These are phyloP conservation scores for Scolecobasidium constrictum DNA, from an alignment of 2,329 filamentous ascomycete species.

Conservation along the genomic window DNA sequence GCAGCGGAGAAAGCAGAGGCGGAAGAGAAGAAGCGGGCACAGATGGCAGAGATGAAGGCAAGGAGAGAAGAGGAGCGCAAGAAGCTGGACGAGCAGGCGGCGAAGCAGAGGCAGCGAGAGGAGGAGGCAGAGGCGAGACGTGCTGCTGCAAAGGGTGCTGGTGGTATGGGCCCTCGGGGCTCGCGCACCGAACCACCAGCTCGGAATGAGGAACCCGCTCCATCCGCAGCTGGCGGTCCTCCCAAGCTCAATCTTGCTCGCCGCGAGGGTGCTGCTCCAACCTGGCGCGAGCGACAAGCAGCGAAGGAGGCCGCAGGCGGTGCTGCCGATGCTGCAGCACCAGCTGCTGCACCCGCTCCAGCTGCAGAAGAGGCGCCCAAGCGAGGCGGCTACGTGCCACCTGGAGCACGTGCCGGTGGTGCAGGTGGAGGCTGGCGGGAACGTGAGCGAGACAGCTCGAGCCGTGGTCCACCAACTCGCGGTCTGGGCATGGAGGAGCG, in stretches of 20 bases:
- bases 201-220: slow-evolving; percentile 29
- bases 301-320: slow-evolving; percentile 17
- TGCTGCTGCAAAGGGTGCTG: slow-evolving; percentile 52
- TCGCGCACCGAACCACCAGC: slow-evolving; percentile 21
- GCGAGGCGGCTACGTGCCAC: slow-evolving; percentile 34
- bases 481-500: slow-evolving; percentile 1
- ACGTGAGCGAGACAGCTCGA: slow-evolving; percentile 25
- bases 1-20: slow-evolving; percentile 85
- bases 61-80: slow-evolving; percentile 50
- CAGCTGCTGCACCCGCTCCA: slow-evolving; percentile 24
- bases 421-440: slow-evolving; percentile 23
- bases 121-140: slow-evolving; percentile 76
- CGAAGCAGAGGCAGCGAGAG: slow-evolving; percentile 66
- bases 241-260: slow-evolving; percentile 49
- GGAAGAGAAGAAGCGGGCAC: slow-evolving; percentile 71
- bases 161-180: slow-evolving; percentile 14
- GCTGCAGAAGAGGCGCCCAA: slow-evolving; percentile 28
- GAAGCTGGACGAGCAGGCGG: slow-evolving; percentile 51
- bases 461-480: slow-evolving; percentile 16
- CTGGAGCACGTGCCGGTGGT: slow-evolving; percentile 21
- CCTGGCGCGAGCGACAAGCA: slow-evolving; percentile 64
- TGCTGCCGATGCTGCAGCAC: slow-evolving; percentile 22
- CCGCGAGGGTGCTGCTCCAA: slow-evolving; percentile 43
- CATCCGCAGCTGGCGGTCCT: slow-evolving; percentile 40
- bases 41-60: slow-evolving; percentile 60